Conservation (phyloP, 2,329 filamentous ascomycete genomes). For the Stagonosporopsis cucurbitacearum region DNA sequence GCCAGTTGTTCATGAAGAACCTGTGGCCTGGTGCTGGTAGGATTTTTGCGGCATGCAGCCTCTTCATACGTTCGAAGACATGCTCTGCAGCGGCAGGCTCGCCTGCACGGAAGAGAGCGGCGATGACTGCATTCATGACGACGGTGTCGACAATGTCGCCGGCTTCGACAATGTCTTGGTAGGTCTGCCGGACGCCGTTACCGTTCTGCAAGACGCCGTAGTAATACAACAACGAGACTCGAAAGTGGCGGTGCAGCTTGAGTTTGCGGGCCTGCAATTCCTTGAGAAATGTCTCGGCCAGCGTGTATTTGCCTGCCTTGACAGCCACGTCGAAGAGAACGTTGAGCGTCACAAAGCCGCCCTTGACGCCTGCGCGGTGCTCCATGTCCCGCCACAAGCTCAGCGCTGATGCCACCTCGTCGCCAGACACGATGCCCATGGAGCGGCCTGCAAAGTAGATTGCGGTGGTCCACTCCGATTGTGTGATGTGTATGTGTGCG, state of each 20-base stretch:
- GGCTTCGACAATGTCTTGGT: slow-evolving; percentile 79
- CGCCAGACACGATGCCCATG: slow-evolving; percentile 62
- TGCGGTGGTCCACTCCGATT: slow-evolving; percentile 81
- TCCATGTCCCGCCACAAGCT: slow-evolving; percentile 93
- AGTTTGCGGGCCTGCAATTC: slow-evolving; percentile 78
- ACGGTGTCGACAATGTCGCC: slow-evolving; percentile 89
- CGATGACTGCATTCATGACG: slow-evolving; percentile 85
- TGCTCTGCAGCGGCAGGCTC: slow-evolving; percentile 79
- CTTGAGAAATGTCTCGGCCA: slow-evolving; percentile 83
- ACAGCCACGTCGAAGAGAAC: slow-evolving; percentile 88
- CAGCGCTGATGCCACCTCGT: slow-evolving; percentile 72
- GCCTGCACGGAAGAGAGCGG: slow-evolving; percentile 75
- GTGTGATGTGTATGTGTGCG: slow-evolving; percentile 71
- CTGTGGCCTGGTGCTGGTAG: slow-evolving; percentile 32
- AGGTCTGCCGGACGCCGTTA: slow-evolving; percentile 75
- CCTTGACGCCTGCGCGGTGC: slow-evolving; percentile 66
- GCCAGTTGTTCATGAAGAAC: slow-evolving; percentile 50
- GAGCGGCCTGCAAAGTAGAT: slow-evolving; percentile 80
- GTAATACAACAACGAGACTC: slow-evolving; percentile 82
- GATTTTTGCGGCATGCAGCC: slow-evolving; percentile 55
- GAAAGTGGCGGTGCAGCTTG: slow-evolving; percentile 76
- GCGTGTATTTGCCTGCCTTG: slow-evolving; percentile 80
- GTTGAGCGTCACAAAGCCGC: slow-evolving; percentile 85
- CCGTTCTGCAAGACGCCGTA: slow-evolving; percentile 78
- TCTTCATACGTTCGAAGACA: slow-evolving; percentile 85